Evolutionary conservation across 2,329 filamentous ascomycete species (phyloP).

Genomic region (Calonectria montana): DNA sequence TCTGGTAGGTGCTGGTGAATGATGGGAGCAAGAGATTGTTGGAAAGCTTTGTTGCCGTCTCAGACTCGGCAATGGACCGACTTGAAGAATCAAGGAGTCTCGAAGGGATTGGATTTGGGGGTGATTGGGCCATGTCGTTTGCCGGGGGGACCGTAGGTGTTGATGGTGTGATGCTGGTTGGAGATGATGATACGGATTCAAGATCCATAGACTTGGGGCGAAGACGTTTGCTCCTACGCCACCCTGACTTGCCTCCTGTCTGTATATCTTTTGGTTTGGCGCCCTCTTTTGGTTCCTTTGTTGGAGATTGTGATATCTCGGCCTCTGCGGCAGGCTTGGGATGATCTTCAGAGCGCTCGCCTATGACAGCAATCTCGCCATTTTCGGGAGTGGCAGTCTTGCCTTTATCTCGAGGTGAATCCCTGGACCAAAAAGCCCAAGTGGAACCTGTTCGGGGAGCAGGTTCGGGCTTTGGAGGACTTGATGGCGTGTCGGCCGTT

Average conservation of each 20-base stretch:
- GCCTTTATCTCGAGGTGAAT: slow-evolving; percentile 54
- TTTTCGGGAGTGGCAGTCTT: slow-evolving; percentile 51
- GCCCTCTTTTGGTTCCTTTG: slow-evolving; percentile 48
- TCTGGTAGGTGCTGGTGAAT: slow-evolving; percentile 75
- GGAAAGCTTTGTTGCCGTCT: slow-evolving; percentile 56
- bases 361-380: slow-evolving; percentile 68
- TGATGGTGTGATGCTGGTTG: slow-evolving; percentile 38
- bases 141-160: slow-evolving; percentile 26
- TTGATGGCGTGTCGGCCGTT: slow-evolving; percentile 54
- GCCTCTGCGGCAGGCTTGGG: slow-evolving; percentile 59
- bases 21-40: slow-evolving; percentile 77
- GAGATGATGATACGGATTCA: slow-evolving; percentile 50
- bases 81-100: slow-evolving; percentile 30
- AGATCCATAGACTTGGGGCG: slow-evolving; percentile 62
- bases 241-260: slow-evolving; percentile 44
- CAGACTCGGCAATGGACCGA: slow-evolving; percentile 54
- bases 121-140: slow-evolving; percentile 31
- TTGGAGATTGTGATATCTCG: slow-evolving; percentile 52
- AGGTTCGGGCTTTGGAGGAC: slow-evolving; percentile 45
- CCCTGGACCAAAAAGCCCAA: slow-evolving; percentile 85
- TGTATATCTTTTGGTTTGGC: slow-evolving; percentile 46
- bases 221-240: slow-evolving; percentile 57
- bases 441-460: slow-evolving; percentile 70
- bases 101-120: neutral
- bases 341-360: slow-evolving; percentile 67